Conservation (phyloP, 106 monocot species). For the Acorus gramineus region DNA sequence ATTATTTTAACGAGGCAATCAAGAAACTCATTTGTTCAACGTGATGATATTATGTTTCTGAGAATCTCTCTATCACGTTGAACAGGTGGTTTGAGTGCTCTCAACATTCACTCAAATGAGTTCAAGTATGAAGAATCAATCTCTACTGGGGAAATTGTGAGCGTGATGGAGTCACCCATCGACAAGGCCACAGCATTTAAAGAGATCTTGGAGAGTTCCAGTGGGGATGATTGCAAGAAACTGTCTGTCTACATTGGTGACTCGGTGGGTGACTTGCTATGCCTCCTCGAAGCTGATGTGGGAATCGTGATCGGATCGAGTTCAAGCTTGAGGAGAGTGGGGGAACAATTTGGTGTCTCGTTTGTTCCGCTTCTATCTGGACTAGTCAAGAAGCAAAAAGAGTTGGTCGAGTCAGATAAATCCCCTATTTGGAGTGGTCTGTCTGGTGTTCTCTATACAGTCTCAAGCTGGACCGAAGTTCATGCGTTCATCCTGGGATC, state of each 20-base stretch:
- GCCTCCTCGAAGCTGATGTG: constrained; percentile 78
- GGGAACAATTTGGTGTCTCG: constrained; percentile 59
- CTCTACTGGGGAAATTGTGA: constrained; percentile 63
- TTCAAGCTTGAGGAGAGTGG: constrained; percentile 58
- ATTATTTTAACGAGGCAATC: too few relatives aligned
- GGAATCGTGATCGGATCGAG: constrained; percentile 89
- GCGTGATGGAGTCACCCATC: constrained; percentile 65
- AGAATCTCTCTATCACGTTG: neutral
- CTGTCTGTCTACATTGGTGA: constrained; percentile 81
- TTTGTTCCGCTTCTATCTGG: constrained; percentile 63
- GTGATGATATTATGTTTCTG: too few relatives aligned
- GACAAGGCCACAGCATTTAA: constrained; percentile 61
- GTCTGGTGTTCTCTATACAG: constrained; percentile 76
- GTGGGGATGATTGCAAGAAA: constrained; percentile 2
- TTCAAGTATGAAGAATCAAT: constrained; percentile 49
- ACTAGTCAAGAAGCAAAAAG: constrained; percentile 56
- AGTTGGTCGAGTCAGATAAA: constrained; percentile 17
- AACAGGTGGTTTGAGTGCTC: constrained; percentile 38
- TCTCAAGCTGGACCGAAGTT: constrained; percentile 79
- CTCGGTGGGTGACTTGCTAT: constrained; percentile 77
- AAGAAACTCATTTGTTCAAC: too few relatives aligned
- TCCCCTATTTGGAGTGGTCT: constrained; percentile 30
- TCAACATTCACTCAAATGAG: constrained; percentile 80
- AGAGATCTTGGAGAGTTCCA: constrained; percentile 20
- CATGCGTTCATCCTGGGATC: constrained; percentile 72